Evolutionary conservation across 2,329 filamentous ascomycete species (phyloP).

Genomic region (Cladorrhinum sp.): DNA sequence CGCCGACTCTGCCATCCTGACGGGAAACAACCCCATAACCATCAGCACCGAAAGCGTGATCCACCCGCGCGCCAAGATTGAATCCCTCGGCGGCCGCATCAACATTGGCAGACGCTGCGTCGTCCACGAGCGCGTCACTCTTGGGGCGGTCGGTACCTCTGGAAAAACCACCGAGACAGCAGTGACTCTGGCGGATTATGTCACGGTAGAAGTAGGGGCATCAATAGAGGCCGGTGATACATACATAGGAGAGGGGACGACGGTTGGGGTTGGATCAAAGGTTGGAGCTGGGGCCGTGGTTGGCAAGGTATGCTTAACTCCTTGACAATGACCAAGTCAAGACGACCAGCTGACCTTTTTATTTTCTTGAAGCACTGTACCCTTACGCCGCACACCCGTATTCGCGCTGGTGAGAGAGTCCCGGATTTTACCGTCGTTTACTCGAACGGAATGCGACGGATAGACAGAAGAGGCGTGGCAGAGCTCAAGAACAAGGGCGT

Average conservation of each 20-base stretch:
- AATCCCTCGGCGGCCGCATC: conserved; percentile 74
- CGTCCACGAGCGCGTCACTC: conserved; percentile 65
- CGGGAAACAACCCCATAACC: conserved; percentile 73
- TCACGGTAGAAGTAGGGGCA: conserved; percentile 58
- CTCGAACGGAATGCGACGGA: conserved; percentile 57
- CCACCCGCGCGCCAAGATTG: conserved; percentile 80
- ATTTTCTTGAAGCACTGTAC: conserved; percentile 57
- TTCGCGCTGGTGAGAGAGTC: conserved; percentile 56
- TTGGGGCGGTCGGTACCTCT: conserved; percentile 44
- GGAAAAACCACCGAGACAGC: conserved; percentile 39
- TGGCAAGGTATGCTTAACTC: conserved; percentile 50
- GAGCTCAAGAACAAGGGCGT: conserved; percentile 63
- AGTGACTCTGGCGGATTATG: conserved; percentile 58
- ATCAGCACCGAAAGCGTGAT: conserved; percentile 75
- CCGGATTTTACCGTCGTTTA: conserved; percentile 69
- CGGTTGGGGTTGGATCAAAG: conserved; percentile 57
- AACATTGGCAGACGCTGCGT: conserved; percentile 79
- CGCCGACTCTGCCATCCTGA: conserved; percentile 60
- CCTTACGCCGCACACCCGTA: conserved; percentile 60
- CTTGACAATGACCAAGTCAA: neutral
- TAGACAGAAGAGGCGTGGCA: conserved; percentile 58
- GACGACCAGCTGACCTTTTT: neutral
- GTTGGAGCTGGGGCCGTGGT: conserved; percentile 60
- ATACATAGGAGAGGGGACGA: conserved; percentile 57
- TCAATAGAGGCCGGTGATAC: conserved; percentile 61